Evolutionary conservation across 2,329 filamentous ascomycete genomes (phyloP).

Genomic region (Gaeumannomyces sp.): DNA sequence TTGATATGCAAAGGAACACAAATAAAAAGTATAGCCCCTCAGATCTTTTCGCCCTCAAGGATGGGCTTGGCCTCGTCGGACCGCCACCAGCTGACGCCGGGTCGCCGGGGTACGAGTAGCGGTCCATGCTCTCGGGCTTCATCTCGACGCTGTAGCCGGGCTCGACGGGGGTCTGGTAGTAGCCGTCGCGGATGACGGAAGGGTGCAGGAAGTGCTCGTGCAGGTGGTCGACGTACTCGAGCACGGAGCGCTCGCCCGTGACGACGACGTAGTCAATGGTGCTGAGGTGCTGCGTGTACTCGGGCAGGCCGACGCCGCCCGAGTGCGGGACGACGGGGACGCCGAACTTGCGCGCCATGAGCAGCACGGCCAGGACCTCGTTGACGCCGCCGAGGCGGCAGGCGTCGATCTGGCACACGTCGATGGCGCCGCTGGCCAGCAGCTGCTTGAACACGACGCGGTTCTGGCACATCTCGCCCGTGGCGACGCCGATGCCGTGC

Average conservation of each 20-base stretch:
- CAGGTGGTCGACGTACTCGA: conserved; percentile 90
- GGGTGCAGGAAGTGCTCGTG: conserved; percentile 91
- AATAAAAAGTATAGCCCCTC: conserved; percentile 11
- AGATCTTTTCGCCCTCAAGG: conserved; percentile 56
- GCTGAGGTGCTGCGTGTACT: conserved; percentile 89
- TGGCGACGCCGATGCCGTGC: conserved; percentile 75
- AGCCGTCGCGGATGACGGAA: conserved; percentile 72
- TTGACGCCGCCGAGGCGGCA: conserved; percentile 87
- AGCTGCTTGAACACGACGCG: conserved; percentile 92
- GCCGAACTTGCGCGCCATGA: conserved; percentile 73
- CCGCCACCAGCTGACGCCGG: conserved; percentile 80
- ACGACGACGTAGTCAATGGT: conserved; percentile 92
- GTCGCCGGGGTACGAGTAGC: conserved; percentile 70
- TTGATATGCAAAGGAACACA: background rate
- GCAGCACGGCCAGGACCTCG: conserved; percentile 82
- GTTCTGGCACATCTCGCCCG: conserved; percentile 94
- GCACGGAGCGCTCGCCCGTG: conserved; percentile 69
- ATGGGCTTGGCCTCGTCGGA: conserved; percentile 72
- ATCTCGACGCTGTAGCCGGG: conserved; percentile 91
- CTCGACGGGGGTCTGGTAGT: conserved; percentile 78
- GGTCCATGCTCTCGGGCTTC: conserved; percentile 81
- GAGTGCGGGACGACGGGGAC: conserved; percentile 85
- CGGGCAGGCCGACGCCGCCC: conserved; percentile 82
- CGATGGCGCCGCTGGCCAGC: conserved; percentile 71
- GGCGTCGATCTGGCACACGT: conserved; percentile 85